These are phyloP conservation scores for Monosporozyma aerobia DNA, from an alignment of 805 yeast genomes.

Conservation along the genomic window DNA sequence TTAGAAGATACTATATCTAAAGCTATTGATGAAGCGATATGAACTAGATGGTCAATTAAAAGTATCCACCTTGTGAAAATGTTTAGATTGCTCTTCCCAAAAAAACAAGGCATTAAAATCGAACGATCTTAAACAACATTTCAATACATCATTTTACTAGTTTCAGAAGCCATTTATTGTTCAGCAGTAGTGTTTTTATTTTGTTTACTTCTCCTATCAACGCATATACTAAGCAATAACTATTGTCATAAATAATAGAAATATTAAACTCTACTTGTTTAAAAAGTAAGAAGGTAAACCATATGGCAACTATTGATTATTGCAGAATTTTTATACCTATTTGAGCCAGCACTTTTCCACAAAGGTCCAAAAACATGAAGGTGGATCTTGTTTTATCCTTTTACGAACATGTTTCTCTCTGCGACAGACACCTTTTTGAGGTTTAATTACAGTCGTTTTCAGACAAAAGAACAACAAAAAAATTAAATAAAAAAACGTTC, in stretches of 20 bases:
- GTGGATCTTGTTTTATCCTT: background rate
- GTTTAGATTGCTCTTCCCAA: background rate
- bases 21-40: slow-evolving; percentile 71
- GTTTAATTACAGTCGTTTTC: background rate
- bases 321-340: background rate
- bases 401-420: background rate
- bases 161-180: too few relatives aligned
- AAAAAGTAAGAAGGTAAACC: too few relatives aligned
- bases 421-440: background rate
- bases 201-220: too few relatives aligned
- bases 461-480: background rate
- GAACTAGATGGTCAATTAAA: slow-evolving; percentile 76
- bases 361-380: background rate
- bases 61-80: slow-evolving; percentile 16
- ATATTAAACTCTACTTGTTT: background rate
- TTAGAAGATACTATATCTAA: slow-evolving; percentile 63
- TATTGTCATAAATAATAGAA: background rate
- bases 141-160: background rate
- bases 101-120: slow-evolving; percentile 1
- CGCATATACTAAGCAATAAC: too few relatives aligned
- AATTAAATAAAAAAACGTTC: background rate
- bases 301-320: too few relatives aligned
- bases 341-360: background rate
- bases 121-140: background rate
- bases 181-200: too few relatives aligned